A percentile compares a stretch with the other conserved stretches of the same genome.
These are phyloP conservation scores for Xylariaceae sp. DNA, from an alignment of 2,329 filamentous ascomycete species.

Conservation along the genomic window DNA sequence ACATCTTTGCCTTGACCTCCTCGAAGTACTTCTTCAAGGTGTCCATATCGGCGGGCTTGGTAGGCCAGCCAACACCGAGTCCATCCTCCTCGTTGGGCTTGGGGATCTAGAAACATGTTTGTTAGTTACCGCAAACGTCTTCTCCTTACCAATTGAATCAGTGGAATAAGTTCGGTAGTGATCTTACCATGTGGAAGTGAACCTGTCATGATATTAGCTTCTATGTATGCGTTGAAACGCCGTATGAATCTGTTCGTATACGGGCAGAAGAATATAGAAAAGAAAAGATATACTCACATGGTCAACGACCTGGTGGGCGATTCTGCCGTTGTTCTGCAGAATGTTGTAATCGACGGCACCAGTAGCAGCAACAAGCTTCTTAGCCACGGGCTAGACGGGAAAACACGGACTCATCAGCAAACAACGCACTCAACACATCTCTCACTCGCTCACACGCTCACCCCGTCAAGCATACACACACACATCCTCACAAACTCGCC, in stretches of 20 bases:
- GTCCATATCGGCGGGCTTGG: constrained; percentile 71
- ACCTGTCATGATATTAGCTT: constrained; percentile 47
- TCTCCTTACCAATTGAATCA: background rate
- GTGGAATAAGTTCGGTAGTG: constrained; percentile 1
- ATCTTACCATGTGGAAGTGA: constrained; percentile 83
- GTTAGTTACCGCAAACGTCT: background rate
- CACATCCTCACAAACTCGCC: background rate
- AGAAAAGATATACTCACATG: constrained; percentile 59
- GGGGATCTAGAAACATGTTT: constrained; percentile 60
- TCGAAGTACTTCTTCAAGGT: constrained; percentile 72
- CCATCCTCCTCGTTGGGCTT: constrained; percentile 85
- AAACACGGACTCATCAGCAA: constrained; percentile 1
- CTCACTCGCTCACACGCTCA: background rate
- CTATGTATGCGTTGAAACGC: background rate
- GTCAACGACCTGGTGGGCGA: constrained; percentile 88
- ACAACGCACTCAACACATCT: background rate
- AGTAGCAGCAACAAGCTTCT: constrained; percentile 75
- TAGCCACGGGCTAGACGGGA: constrained; percentile 62
- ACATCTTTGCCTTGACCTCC: constrained; percentile 89
- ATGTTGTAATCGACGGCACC: constrained; percentile 84
- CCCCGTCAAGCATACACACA: background rate
- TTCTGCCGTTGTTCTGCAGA: constrained; percentile 88
- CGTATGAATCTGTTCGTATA: background rate
- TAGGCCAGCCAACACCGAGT: constrained; percentile 73
- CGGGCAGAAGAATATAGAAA: background rate